Base-by-base conservation (phyloP, 208 protist species). In the Crithidia brevicula region DNA sequence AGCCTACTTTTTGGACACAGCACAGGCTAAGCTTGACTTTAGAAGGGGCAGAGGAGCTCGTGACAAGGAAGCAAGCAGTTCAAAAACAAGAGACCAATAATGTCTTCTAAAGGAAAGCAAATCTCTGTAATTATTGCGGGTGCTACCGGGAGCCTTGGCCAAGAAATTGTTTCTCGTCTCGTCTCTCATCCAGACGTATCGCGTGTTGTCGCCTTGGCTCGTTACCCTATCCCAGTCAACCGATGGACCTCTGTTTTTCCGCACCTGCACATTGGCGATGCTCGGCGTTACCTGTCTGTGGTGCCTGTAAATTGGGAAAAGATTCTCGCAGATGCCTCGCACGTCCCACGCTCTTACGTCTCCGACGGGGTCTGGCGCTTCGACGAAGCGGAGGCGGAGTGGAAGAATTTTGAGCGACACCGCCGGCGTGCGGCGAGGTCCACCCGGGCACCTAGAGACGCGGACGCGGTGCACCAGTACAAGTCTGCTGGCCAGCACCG, bases 301-400 rank as follows among this genome's bases (percentile, higher is more conserved):
- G 79, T 88, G n/a, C 76, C 79, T 3, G 66, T 85, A n/a, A 79
- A 92, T 54, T 88, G 87, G 82, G 62, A 81, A 28, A 85, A 81
- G 49, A 69, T 93, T 22, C 43, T 83, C 2, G 79, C 72, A 3
- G 82, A 88, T 42, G 62, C 77, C n/a, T 59, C 79, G 27, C 80
- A 78, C 60, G 68, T 87, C 18, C 82, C 77, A 10, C 30, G 52
- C 5, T 87, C 79, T 10, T 82, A 85, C 64, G 63, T 87, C 9
- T 62, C 56, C 1, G 65, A 77, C n/a, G 82, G 86, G 7, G 64
- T 66, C 47, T 88, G 82, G 79, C 27, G 58, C 42, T 67, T 69
- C 40, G 54, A 76, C n/a, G 67, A 79, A 10, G 72, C 47, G 40
- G 49, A 64, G 56, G 45, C 46, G 16, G 67, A 71, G 50, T 68